These are phyloP conservation scores for Irpex lacteus DNA, from an alignment of 1,284 basidiomycete species.

Conservation along the genomic window DNA sequence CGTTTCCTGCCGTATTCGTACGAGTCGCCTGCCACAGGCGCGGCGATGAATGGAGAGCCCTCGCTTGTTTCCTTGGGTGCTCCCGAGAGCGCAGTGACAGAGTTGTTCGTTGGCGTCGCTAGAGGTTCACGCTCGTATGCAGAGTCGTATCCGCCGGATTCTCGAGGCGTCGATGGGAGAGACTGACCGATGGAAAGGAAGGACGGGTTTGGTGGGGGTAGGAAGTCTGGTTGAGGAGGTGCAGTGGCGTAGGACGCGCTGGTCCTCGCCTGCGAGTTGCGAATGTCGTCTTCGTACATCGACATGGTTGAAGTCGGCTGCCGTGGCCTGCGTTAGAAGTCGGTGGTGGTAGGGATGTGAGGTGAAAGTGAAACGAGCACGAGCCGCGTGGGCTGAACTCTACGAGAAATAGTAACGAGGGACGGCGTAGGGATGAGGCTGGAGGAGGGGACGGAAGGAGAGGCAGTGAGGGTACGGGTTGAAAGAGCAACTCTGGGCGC, in stretches of 20 bases:
- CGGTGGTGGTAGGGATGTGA: neutral
- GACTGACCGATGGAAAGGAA: constrained; percentile 1
- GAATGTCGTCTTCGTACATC: neutral
- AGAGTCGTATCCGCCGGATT: neutral
- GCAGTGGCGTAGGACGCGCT: neutral
- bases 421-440: neutral
- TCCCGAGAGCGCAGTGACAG: neutral
- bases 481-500: neutral
- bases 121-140: neutral
- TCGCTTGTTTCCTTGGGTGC: neutral
- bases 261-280: neutral
- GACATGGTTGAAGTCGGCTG: neutral
- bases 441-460: neutral
- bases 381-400: neutral
- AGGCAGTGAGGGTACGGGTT: neutral
- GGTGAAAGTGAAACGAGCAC: neutral
- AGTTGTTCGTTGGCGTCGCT: neutral
- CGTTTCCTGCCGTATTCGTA: neutral
- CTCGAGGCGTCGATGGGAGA: constrained; percentile 1
- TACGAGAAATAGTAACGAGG: neutral
- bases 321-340: neutral
- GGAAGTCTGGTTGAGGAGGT: neutral
- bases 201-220: neutral
- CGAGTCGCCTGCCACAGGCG: neutral
- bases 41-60: neutral